Base-by-base conservation (phyloP, 2,329 filamentous ascomycete species). In the Aurifilum marmelostoma region DNA sequence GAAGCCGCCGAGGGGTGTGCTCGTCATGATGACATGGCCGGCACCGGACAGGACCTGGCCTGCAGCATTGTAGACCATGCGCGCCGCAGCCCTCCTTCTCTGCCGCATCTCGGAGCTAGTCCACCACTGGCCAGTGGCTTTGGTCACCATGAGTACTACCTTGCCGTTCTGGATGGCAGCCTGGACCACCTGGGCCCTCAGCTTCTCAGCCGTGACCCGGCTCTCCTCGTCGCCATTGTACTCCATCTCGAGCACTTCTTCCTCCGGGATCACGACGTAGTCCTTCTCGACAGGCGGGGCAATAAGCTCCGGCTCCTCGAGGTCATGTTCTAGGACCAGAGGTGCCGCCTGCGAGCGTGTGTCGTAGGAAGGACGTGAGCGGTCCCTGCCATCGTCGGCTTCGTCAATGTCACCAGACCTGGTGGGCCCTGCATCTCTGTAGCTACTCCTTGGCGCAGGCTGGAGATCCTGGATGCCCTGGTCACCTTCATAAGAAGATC, bases 61-160 rank as follows among this genome's bases (percentile, higher is more conserved):
- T 16, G 65, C 65, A 29, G 66, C 64, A 43, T 65, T 66, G 34
- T 64, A 60, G 32, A 67, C 39, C 16, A 52, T 63, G 37, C 65
- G 65, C 16, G 41, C 68, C 34, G 56, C 68, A 58, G 68, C 65
- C 47, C 65, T 61, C 41, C 68, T 67, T 41, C 68, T 60, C 18
- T 69, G 63, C 37, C 66, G 68, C 68, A 69, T 69, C 61, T 69
- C 68, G 32, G 65, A 52, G 27, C 68, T 67, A 3, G 62, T 60
- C 68, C 68, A 69, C 68, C 68, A 69, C 61, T 69, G 68, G 39
- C 63, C 68, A 14, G 65, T 67, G 16, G 65, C 68, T 50, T 69
- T 65, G n/a, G 63, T 64, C 39, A 67, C 68, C 68, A 69, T 69
- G 16, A 64, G 64, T 8, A 69, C 61, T 16, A 69, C 68, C 39